Evolutionary conservation across 2,329 filamentous ascomycete genomes (phyloP).

Genomic region (Claviceps cyperi): DNA sequence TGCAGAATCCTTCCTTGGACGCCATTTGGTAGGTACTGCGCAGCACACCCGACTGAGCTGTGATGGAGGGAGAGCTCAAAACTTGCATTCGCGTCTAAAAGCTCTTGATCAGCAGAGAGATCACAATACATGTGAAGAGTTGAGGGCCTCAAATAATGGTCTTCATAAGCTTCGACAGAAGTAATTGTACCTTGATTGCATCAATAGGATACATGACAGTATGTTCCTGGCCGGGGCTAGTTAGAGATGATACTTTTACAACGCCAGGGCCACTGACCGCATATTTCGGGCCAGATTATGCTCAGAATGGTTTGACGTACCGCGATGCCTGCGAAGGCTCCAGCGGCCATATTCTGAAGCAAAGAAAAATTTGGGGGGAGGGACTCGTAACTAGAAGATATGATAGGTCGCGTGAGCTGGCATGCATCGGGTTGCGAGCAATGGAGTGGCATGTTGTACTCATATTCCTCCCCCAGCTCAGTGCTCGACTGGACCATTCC

Average conservation of each 20-base stretch:
- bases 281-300: background rate
- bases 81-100: slow-evolving; percentile 92
- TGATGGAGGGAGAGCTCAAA: slow-evolving; percentile 65
- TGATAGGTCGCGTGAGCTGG: background rate
- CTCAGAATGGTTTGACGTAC: slow-evolving; percentile 35
- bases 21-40: slow-evolving; percentile 91
- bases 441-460: slow-evolving; percentile 29
- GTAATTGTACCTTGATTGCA: slow-evolving; percentile 67
- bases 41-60: slow-evolving; percentile 78
- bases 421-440: background rate
- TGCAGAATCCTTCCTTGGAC: slow-evolving; percentile 73
- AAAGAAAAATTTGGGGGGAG: slow-evolving; percentile 91
- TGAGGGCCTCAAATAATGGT: background rate
- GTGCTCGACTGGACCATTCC: slow-evolving; percentile 54
- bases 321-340: slow-evolving; percentile 92
- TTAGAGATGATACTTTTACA: background rate
- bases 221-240: slow-evolving; percentile 54
- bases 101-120: slow-evolving; percentile 9
- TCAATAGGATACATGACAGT: slow-evolving; percentile 99
- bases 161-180: background rate
- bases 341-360: slow-evolving; percentile 86
- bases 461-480: slow-evolving; percentile 50
- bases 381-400: slow-evolving; percentile 60
- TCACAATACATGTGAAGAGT: background rate
- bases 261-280: background rate